A percentile compares a stretch with the other conserved stretches of the same genome.
Conservation (phyloP, 148 eudicot species). For the Cornus suecica region DNA sequence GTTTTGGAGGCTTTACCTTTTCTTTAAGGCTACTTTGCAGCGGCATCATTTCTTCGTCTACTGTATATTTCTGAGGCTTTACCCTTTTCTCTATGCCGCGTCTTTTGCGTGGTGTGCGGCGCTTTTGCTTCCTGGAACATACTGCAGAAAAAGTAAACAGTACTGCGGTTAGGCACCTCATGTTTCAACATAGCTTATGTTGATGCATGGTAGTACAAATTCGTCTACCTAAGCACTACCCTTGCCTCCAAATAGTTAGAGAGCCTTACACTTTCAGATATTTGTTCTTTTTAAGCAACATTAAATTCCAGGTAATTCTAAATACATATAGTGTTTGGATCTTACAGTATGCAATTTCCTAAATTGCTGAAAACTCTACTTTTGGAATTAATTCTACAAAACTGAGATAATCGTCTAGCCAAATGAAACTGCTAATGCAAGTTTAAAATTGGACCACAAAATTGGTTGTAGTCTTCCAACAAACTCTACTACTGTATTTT, state of each 20-base stretch:
- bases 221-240: not conserved
- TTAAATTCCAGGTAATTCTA: not conserved
- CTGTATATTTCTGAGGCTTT: constrained; percentile 10
- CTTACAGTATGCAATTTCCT: not conserved
- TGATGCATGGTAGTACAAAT: not conserved
- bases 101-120: constrained; percentile 24
- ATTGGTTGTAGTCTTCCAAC: too few species aligned
- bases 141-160: not conserved
- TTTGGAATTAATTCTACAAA: not conserved
- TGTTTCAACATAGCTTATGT: not conserved
- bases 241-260: not conserved
- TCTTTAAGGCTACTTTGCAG: constrained; percentile 17
- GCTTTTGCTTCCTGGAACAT: constrained; percentile 27
- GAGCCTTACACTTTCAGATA: not conserved
- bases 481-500: too few species aligned
- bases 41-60: not conserved
- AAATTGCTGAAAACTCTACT: not conserved
- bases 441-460: not conserved
- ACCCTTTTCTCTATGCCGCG: constrained; percentile 28
- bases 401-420: not conserved
- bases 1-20: constrained; percentile 8
- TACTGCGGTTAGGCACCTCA: not conserved
- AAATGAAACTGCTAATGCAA: not conserved
- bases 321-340: not conserved
- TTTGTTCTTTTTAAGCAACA: not conserved